Percentiles rank a stretch among this genome's conserved stretches.
phyloP scores from a whole-genome alignment of 306 rosid species.

The Dalbergia cochinchinensis region DNA sequence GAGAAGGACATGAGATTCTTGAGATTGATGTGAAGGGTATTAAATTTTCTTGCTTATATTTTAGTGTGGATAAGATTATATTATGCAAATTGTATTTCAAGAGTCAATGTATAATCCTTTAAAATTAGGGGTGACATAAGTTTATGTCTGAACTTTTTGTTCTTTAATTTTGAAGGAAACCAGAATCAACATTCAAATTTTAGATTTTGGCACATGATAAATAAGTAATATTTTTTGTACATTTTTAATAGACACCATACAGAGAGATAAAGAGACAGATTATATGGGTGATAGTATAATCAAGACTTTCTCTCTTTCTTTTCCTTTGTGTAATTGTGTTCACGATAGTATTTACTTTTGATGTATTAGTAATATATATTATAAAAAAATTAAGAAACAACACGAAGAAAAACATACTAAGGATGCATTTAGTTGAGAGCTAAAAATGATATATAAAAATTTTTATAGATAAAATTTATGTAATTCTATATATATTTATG shows the following conservation, averaged over 20 bases:
- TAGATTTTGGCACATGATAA: neutral
- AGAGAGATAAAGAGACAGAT: too few relatives aligned
- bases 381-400: neutral
- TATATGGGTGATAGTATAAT: too few relatives aligned
- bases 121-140: neutral
- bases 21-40: conserved; percentile 61
- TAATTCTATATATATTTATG: too few relatives aligned
- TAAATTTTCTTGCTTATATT: conserved; percentile 3
- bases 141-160: neutral
- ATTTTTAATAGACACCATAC: too few relatives aligned
- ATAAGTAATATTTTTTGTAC: too few relatives aligned
- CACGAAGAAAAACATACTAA: neutral
- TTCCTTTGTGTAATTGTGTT: too few relatives aligned
- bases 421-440: too few relatives aligned
- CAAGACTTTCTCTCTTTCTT: too few relatives aligned
- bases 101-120: neutral
- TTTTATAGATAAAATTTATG: neutral
- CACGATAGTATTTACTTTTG: too few relatives aligned
- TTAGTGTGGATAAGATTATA: neutral
- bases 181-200: neutral
- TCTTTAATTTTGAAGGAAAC: neutral
- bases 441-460: too few relatives aligned
- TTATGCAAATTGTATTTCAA: conserved; percentile 14
- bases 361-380: neutral
- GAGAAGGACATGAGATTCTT: conserved; percentile 39